Base-by-base conservation (phyloP, 345 rosid species). In the Corchorus capsularis region DNA sequence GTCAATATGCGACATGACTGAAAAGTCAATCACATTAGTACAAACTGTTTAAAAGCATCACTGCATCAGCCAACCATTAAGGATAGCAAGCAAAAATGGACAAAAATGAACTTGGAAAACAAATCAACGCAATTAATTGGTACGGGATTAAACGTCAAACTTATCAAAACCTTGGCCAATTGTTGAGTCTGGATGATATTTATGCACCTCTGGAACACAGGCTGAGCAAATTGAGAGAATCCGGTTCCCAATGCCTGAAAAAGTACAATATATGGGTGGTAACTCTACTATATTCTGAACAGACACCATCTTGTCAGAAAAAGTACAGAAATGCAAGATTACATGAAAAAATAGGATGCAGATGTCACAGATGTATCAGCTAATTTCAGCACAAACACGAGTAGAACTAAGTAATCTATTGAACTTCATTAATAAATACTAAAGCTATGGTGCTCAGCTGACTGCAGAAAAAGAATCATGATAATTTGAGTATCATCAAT, bases 141-240 rank as follows among this genome's bases (percentile, higher is more conserved):
- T 9, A 63, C 4, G 34, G 27, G 32, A 50, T n/a, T 69, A 34
- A 50, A 32, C 34, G 15, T 50, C 16, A 9, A 50, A 52, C 34
- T 52, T 34, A 69, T 69, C 41, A 50, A 69, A 85, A 94, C 99
- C 98, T 96, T 94, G 69, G 98, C 95, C 82, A 86, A 54, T 69
- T 83, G 97, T 74, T 96, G 99, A 68, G 82, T 72, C 80, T 83
- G 95, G 78, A 94, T 89, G 86, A 96, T 90, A 79, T 79, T 78
- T 78, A 91, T 90, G 91, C 98, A 94, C 87, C 99, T 92, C 79
- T 87, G 92, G 78, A 89, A 94, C 59, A 96, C 97, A 81, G 99
- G 97, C 78, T 86, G 92, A 54, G 97, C 97, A 87, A 94, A 96
- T 84, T 89, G 99, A 79, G 89, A 81, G 83, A 96, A 96, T 49